Percentiles rank a stretch among this genome's conserved stretches.
Conservation (phyloP, 768 basidiomycete species). For the Pleurotus giganteus region DNA sequence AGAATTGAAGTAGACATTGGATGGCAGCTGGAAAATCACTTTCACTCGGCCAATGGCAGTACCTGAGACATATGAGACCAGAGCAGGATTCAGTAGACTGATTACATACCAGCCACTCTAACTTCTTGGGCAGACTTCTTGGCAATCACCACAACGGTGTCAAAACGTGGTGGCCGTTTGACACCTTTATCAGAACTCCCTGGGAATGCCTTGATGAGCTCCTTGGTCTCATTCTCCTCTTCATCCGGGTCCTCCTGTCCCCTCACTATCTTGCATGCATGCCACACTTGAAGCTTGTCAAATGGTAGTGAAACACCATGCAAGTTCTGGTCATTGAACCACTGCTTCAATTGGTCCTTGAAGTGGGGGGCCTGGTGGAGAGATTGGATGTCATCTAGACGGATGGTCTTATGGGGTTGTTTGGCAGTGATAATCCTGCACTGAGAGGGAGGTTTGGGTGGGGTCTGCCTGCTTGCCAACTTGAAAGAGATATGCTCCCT, state of each 20-base stretch:
- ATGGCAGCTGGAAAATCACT: slow-evolving; percentile 22
- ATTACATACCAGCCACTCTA: no score
- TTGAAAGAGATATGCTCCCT: no score
- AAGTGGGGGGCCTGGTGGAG: slow-evolving; percentile 19
- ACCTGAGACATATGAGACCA: slow-evolving; percentile 18
- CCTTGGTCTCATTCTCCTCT: slow-evolving; percentile 16
- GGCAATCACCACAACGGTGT: slow-evolving; percentile 21
- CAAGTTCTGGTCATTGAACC: background rate
- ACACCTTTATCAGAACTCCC: slow-evolving; percentile 9
- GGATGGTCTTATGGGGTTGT: slow-evolving; percentile 21
- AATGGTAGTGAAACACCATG: slow-evolving; percentile 15
- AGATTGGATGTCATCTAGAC: no score
- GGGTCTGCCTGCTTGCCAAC: slow-evolving; percentile 13
- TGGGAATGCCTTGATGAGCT: slow-evolving; percentile 20
- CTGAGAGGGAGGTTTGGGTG: slow-evolving; percentile 19
- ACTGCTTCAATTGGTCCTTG: background rate
- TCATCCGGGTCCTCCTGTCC: no score
- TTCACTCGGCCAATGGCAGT: slow-evolving; percentile 18
- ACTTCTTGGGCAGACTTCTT: slow-evolving; percentile 20
- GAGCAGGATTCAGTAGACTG: no score
- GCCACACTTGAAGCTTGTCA: slow-evolving; percentile 18
- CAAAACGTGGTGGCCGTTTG: slow-evolving; percentile 21
- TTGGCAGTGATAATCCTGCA: no score
- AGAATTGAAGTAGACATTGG: slow-evolving; percentile 3
- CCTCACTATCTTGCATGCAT: slow-evolving; percentile 18